phyloP scores from a whole-genome alignment of 768 basidiomycete species.

The Xerocomellus intermedius region DNA sequence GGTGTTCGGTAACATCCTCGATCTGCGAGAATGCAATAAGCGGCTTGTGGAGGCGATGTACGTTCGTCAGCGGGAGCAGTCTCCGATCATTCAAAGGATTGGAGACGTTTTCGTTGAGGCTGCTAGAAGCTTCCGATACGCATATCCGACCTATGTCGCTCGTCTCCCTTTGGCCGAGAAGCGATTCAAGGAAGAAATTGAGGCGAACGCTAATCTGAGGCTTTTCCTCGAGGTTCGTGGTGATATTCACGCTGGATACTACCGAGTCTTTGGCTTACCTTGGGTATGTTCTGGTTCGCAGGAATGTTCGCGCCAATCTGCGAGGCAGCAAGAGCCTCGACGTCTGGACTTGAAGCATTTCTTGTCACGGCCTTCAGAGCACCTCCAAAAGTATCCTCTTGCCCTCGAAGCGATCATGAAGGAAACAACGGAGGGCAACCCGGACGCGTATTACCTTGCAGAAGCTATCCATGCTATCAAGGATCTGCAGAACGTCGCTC shows the following conservation, averaged over 20 bases:
- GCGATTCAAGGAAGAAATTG: conserved; percentile 81
- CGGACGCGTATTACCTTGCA: conserved; percentile 78
- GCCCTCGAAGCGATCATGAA: conserved; percentile 82
- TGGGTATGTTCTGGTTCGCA: neutral
- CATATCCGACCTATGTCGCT: conserved; percentile 84
- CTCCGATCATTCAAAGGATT: conserved; percentile 76
- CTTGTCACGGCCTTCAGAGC: conserved; percentile 59
- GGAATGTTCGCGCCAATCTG: conserved; percentile 43
- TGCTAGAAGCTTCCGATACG: conserved; percentile 82
- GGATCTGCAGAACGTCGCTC: conserved; percentile 75
- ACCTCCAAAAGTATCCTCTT: conserved; percentile 70
- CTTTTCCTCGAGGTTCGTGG: conserved; percentile 76
- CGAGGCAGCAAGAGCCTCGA: conserved; percentile 52
- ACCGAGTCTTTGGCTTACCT: neutral
- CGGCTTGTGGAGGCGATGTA: conserved; percentile 83
- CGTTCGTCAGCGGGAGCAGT: conserved; percentile 81
- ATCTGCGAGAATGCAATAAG: conserved; percentile 80
- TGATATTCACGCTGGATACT: neutral
- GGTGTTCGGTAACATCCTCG: conserved; percentile 86
- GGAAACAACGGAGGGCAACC: conserved; percentile 77
- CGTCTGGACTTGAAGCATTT: conserved; percentile 64
- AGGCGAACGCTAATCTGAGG: conserved; percentile 76
- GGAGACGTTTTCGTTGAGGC: conserved; percentile 88
- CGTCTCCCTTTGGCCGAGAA: conserved; percentile 85
- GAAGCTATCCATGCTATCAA: conserved; percentile 85